Evolutionary conservation across 106 monocot genomes (phyloP).

Genomic region (Posidonia australis): DNA sequence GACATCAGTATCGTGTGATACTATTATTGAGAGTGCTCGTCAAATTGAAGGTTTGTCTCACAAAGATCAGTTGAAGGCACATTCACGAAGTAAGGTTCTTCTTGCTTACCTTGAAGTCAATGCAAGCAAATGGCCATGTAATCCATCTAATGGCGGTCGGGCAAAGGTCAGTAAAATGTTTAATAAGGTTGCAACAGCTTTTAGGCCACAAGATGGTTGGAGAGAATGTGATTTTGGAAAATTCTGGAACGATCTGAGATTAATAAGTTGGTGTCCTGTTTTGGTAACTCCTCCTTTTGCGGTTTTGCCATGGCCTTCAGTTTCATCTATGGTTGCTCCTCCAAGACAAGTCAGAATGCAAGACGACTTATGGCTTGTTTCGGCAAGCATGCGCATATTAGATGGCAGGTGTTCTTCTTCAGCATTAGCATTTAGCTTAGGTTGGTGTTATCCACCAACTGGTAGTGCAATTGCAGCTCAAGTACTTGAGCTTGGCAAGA

Average conservation of each 20-base stretch:
- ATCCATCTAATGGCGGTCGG: conserved; percentile 17
- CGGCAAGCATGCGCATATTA: conserved; percentile 94
- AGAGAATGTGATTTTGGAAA: conserved; percentile 46
- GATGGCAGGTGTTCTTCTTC: conserved; percentile 91
- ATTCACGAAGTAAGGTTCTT: conserved; percentile 69
- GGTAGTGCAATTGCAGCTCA: conserved; percentile 90
- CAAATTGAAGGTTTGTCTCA: conserved; percentile 81
- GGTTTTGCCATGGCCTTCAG: conserved; percentile 84
- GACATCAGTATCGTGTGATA: conserved; percentile 67
- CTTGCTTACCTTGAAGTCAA: conserved; percentile 92
- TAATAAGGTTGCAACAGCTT: conserved; percentile 29
- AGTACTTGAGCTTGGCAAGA: conserved; percentile 94
- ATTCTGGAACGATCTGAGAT: conserved; percentile 87
- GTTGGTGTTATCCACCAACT: conserved; percentile 80
- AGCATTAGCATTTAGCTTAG: conserved; percentile 48
- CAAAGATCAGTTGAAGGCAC: conserved; percentile 67
- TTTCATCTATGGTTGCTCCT: conserved; percentile 83
- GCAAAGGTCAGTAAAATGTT: conserved; percentile 38
- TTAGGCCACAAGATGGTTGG: conserved; percentile 23
- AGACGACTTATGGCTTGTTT: conserved; percentile 88
- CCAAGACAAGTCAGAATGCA: conserved; percentile 73
- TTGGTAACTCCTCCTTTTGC: conserved; percentile 55
- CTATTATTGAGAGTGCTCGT: conserved; percentile 69
- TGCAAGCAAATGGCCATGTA: conserved; percentile 56
- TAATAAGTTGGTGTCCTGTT: conserved; percentile 98